Evolutionary conservation across 1,139 yeast species (phyloP).

Genomic region (Candida dubliniensis): DNA sequence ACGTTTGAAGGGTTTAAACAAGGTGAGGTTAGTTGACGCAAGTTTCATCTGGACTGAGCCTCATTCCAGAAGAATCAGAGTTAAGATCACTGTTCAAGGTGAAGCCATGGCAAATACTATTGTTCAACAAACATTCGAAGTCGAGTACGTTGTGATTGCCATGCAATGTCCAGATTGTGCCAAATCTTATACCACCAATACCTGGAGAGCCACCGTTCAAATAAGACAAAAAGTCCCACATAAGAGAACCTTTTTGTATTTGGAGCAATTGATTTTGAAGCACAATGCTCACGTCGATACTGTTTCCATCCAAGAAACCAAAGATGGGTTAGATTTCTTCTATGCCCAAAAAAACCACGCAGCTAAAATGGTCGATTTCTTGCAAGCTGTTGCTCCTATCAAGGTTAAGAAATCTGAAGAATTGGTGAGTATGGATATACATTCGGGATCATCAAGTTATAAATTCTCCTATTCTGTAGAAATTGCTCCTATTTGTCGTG

Average conservation of each 20-base stretch:
- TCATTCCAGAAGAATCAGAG: constrained; percentile 90
- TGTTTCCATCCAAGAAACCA: constrained; percentile 85
- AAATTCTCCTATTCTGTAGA: constrained; percentile 93
- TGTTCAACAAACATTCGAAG: constrained; percentile 93
- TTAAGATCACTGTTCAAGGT: constrained; percentile 93
- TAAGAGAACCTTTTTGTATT: constrained; percentile 90
- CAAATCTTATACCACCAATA: constrained; percentile 88
- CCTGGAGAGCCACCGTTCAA: constrained; percentile 98
- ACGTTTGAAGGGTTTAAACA: constrained; percentile 82
- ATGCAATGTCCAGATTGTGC: constrained; percentile 99
- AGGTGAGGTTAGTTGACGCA: constrained; percentile 90
- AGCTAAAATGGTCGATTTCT: constrained; percentile 87
- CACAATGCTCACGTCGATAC: constrained; percentile 96
- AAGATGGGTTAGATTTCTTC: constrained; percentile 93
- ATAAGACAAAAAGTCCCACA: constrained; percentile 96
- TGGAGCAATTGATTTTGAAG: constrained; percentile 90
- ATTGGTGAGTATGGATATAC: constrained; percentile 88
- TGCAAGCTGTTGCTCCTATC: constrained; percentile 84
- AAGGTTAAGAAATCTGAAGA: constrained; percentile 86
- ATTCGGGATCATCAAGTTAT: constrained; percentile 82
- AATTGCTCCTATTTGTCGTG: constrained; percentile 96
- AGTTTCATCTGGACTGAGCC: constrained; percentile 99
- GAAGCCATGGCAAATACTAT: constrained; percentile 92
- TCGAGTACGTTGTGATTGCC: constrained; percentile 89
- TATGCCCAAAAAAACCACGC: constrained; percentile 91